A percentile compares a stretch with the other conserved stretches of the same genome.
phyloP scores from a whole-genome alignment of 345 rosid species.

The Schrenkiella parvula region DNA sequence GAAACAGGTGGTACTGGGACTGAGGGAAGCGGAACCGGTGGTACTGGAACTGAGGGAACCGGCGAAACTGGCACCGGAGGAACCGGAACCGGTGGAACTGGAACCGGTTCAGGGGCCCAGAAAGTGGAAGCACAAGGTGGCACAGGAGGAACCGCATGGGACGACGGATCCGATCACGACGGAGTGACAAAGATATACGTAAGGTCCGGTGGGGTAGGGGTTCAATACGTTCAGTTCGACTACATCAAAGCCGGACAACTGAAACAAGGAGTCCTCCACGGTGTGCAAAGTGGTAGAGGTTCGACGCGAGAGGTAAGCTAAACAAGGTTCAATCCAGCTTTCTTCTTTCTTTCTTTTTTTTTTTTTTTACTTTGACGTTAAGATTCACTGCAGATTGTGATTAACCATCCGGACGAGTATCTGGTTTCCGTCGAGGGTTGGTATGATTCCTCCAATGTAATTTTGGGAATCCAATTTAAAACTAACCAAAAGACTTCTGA shows the following conservation, averaged over 20 bases:
- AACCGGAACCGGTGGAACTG: background rate
- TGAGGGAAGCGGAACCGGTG: background rate
- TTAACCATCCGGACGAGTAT: slow-evolving; percentile 17
- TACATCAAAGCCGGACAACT: slow-evolving; percentile 23
- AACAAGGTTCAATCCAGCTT: background rate
- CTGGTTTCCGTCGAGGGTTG: slow-evolving; percentile 23
- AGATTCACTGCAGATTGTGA: background rate
- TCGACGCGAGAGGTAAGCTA: background rate
- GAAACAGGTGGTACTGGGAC: background rate
- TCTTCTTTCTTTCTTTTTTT: background rate
- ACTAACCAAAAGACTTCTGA: background rate
- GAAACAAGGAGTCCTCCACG: background rate
- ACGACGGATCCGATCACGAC: slow-evolving; percentile 31
- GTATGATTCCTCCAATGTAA: slow-evolving; percentile 9
- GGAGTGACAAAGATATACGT: slow-evolving; percentile 13
- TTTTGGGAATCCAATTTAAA: slow-evolving; percentile 19
- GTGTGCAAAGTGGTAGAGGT: background rate
- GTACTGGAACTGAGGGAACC: background rate
- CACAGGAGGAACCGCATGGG: slow-evolving; percentile 21
- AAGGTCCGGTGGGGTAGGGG: background rate
- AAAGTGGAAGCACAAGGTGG: slow-evolving; percentile 26
- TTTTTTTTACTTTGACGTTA: background rate
- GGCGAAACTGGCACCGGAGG: rapidly evolving
- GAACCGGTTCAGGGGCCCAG: background rate
- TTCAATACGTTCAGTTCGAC: slow-evolving; percentile 12